phyloP scores from a whole-genome alignment of 164 flowering plant genomes.

The Vitis riparia region DNA sequence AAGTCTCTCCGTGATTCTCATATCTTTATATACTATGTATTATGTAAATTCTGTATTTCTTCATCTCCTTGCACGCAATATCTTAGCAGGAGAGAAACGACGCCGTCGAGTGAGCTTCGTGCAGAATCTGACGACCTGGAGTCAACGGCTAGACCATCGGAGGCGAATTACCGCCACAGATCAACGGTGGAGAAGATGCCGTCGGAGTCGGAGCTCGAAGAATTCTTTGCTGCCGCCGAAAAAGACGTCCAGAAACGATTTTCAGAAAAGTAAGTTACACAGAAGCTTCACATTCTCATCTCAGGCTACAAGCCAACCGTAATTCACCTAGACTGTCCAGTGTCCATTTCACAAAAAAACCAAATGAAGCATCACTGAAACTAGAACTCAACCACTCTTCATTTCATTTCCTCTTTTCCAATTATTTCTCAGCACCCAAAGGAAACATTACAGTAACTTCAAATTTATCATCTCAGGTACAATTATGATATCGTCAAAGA shows the following conservation, averaged over 20 bases:
- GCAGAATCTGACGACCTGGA: conserved; percentile 31
- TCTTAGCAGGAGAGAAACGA: conserved; percentile 35
- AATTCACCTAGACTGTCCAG: not conserved
- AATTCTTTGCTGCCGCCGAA: conserved; percentile 55
- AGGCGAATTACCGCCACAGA: conserved; percentile 17
- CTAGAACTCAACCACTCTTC: not conserved
- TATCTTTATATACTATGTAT: not conserved
- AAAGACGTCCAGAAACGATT: conserved; percentile 40
- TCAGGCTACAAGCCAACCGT: not conserved
- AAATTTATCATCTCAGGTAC: conserved; percentile 37
- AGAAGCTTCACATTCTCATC: not conserved
- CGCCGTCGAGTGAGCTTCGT: conserved; percentile 24
- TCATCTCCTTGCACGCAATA: not conserved
- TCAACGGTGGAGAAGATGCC: conserved; percentile 40
- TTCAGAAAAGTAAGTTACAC: conserved; percentile 42
- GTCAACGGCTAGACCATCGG: conserved; percentile 19
- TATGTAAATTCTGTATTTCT: not conserved
- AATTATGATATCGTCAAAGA: conserved; percentile 63
- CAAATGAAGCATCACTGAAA: not conserved
- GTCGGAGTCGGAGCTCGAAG: conserved; percentile 50
- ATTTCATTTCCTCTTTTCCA: not conserved
- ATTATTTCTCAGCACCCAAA: conserved; percentile 1
- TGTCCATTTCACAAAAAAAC: not conserved
- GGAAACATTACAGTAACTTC: not conserved
- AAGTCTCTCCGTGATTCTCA: not conserved